These are phyloP conservation scores for Wickerhamiella sorbophila DNA, from an alignment of 805 yeast species.

Conservation along the genomic window DNA sequence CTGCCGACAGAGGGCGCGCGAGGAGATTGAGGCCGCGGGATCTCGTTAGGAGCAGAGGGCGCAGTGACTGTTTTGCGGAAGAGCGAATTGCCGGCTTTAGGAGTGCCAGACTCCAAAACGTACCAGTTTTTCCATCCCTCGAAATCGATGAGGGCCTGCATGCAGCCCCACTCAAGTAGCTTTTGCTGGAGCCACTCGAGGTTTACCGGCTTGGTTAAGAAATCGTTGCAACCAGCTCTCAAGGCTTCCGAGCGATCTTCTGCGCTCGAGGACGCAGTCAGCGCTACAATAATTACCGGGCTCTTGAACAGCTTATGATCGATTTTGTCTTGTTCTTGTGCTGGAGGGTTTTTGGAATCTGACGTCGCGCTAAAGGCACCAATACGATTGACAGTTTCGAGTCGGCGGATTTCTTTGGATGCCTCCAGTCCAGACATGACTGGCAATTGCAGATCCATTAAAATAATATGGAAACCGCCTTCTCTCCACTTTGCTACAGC, in stretches of 20 bases:
- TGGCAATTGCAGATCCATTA: slow-evolving; percentile 96
- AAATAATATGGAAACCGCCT: slow-evolving; percentile 87
- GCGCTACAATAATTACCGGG: slow-evolving; percentile 95
- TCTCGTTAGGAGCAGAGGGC: neutral
- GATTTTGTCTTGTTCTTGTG: slow-evolving; percentile 34
- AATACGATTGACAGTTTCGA: slow-evolving; percentile 67
- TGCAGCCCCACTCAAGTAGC: slow-evolving; percentile 92
- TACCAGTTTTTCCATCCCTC: slow-evolving; percentile 63
- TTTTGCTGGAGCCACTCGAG: slow-evolving; percentile 87
- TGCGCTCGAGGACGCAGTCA: slow-evolving; percentile 80
- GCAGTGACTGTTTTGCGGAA: neutral
- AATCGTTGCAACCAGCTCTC: slow-evolving; percentile 96
- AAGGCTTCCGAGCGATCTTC: slow-evolving; percentile 81
- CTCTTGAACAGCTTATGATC: slow-evolving; percentile 58
- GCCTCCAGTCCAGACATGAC: slow-evolving; percentile 94
- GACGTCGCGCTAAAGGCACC: slow-evolving; percentile 39
- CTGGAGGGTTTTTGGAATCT: slow-evolving; percentile 19
- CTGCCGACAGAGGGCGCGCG: neutral
- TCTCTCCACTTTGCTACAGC: slow-evolving; percentile 89
- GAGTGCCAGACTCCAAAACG: neutral
- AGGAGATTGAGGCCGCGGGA: neutral
- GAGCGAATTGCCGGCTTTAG: neutral
- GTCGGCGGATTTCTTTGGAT: slow-evolving; percentile 73
- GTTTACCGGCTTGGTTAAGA: slow-evolving; percentile 89
- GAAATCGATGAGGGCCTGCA: slow-evolving; percentile 93